Conservation (phyloP, 2,329 filamentous ascomycete species). For the Diaporthe vexans region DNA sequence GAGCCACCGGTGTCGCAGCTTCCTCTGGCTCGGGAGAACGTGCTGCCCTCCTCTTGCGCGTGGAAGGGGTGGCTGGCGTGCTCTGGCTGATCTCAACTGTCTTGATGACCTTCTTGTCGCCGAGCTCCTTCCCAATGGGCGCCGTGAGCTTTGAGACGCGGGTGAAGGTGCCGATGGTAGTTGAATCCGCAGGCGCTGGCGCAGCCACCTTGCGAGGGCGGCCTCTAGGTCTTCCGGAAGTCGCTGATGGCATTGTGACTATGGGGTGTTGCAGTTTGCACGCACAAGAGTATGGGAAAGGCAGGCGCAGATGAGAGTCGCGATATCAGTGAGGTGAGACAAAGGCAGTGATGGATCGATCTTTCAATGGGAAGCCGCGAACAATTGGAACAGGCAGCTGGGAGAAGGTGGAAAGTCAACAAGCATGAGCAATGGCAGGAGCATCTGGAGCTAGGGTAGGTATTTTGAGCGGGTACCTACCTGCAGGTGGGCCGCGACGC, state of each 20-base stretch:
- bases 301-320: neutral
- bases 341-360: neutral
- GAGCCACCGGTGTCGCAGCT: conserved; percentile 1
- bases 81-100: conserved; percentile 45
- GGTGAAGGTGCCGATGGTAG: conserved; percentile 59
- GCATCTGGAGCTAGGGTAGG: conserved; percentile 1
- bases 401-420: conserved; percentile 30
- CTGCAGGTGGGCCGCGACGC: conserved; percentile 21
- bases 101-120: conserved; percentile 49
- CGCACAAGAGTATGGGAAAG: neutral
- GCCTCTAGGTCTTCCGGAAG: conserved; percentile 32
- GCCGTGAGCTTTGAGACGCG: conserved; percentile 61
- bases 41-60: conserved; percentile 53
- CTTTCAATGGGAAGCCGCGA: conserved; percentile 4
- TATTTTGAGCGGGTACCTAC: conserved; percentile 20
- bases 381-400: neutral
- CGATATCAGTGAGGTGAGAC: neutral
- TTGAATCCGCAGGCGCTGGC: neutral
- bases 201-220: conserved; percentile 39
- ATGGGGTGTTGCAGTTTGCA: neutral
- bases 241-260: conserved; percentile 37
- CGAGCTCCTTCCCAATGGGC: conserved; percentile 45
- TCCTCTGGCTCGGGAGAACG: conserved; percentile 49
- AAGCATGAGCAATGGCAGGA: neutral
- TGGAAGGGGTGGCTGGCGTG: conserved; percentile 47